These are phyloP conservation scores for Coemansia sp. DNA, from an alignment of 192 early-diverging fungal species.

Conservation along the genomic window DNA sequence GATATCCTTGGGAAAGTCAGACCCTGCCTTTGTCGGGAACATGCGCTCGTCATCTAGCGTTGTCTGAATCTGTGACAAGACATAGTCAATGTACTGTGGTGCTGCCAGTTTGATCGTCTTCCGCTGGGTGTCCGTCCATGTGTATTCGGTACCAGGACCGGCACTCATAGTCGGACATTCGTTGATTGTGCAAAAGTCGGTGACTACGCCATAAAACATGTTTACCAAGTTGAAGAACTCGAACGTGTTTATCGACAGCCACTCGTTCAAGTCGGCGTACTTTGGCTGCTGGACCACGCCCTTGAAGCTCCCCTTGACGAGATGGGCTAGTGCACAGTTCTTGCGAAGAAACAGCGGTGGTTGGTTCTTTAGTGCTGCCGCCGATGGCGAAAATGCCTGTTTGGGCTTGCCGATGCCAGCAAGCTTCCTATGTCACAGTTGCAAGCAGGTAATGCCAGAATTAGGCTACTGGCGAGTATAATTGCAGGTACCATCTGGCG, in stretches of 20 bases:
- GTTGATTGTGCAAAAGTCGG: constrained; percentile 82
- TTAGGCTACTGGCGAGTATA: background rate
- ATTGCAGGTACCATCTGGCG: background rate
- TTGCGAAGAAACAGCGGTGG: constrained; percentile 65
- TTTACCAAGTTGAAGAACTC: constrained; percentile 95
- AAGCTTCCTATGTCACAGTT: constrained; percentile 36
- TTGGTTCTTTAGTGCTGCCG: constrained; percentile 27
- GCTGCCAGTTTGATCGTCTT: constrained; percentile 85
- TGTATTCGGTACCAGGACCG: constrained; percentile 82
- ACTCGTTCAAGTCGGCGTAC: constrained; percentile 92
- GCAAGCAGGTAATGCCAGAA: background rate
- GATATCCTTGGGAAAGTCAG: constrained; percentile 86
- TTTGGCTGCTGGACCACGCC: constrained; percentile 87
- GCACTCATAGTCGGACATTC: constrained; percentile 86
- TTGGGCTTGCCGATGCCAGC: constrained; percentile 56
- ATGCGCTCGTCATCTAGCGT: constrained; percentile 84
- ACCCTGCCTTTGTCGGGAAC: constrained; percentile 92
- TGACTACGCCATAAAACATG: constrained; percentile 86
- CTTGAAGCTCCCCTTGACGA: constrained; percentile 92
- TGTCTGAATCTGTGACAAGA: constrained; percentile 83
- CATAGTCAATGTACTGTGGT: constrained; percentile 95
- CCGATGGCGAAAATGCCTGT: constrained; percentile 26
- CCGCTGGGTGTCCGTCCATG: constrained; percentile 85
- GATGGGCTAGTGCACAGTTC: constrained; percentile 64
- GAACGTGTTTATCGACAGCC: constrained; percentile 84